These are phyloP conservation scores for Pulveroboletus ravenelii DNA, from an alignment of 768 basidiomycete genomes.

Conservation along the genomic window DNA sequence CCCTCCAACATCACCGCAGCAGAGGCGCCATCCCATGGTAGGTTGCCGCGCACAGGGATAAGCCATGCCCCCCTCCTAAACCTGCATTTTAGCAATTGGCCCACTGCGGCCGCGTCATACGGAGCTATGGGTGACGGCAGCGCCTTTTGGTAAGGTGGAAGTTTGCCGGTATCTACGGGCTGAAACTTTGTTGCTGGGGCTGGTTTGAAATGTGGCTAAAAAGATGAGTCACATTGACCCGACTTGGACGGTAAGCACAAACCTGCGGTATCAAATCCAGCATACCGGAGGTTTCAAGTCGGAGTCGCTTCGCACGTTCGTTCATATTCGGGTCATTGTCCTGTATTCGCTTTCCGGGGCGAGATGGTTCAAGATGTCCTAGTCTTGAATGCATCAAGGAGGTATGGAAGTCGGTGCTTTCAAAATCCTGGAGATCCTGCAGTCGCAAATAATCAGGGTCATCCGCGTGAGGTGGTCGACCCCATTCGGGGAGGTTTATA, in stretches of 20 bases:
- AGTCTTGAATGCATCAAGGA: background rate
- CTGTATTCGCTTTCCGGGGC: slow-evolving; percentile 8
- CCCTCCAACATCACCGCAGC: slow-evolving; percentile 38
- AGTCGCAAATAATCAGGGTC: slow-evolving; percentile 36
- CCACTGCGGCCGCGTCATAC: slow-evolving; percentile 30
- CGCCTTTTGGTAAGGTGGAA: slow-evolving; percentile 33
- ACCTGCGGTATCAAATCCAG: slow-evolving; percentile 44
- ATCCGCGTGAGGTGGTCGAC: slow-evolving; percentile 21
- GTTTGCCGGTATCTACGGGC: slow-evolving; percentile 17
- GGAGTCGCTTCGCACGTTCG: slow-evolving; percentile 30
- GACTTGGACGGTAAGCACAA: slow-evolving; percentile 11
- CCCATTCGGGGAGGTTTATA: slow-evolving; percentile 37
- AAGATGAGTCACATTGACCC: slow-evolving; percentile 9
- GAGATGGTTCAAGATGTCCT: background rate
- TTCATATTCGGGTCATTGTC: background rate
- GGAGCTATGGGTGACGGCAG: slow-evolving; percentile 36
- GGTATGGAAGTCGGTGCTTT: slow-evolving; percentile 30
- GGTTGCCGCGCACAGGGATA: slow-evolving; percentile 49
- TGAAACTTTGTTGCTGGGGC: slow-evolving; percentile 12
- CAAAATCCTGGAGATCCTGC: slow-evolving; percentile 42
- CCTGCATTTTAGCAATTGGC: slow-evolving; percentile 23
- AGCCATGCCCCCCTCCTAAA: slow-evolving; percentile 51
- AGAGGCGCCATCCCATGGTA: slow-evolving; percentile 47
- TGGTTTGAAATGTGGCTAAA: slow-evolving; percentile 24
- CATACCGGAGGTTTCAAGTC: slow-evolving; percentile 34